Evolutionary conservation across 805 yeast genomes (phyloP).

Genomic region (Saturnispora hagleri): DNA sequence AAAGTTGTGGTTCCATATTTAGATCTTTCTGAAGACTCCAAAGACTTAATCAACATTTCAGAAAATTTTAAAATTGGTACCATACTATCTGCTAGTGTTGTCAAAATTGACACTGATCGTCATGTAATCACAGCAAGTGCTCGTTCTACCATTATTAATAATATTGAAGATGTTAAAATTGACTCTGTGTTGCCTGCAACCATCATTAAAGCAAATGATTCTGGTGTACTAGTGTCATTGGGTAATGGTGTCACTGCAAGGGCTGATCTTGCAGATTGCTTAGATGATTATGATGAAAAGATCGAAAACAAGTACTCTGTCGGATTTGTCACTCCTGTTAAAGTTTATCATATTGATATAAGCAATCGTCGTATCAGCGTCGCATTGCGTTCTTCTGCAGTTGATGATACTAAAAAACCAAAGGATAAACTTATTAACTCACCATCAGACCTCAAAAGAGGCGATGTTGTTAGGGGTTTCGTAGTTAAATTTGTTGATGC

Average conservation of each 20-base stretch:
- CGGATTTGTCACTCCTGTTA: slow-evolving; percentile 50
- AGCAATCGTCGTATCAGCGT: slow-evolving; percentile 49
- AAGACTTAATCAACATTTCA: slow-evolving; percentile 39
- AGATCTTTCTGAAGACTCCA: slow-evolving; percentile 51
- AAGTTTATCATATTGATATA: slow-evolving; percentile 38
- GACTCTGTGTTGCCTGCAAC: slow-evolving; percentile 55
- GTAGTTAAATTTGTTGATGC: slow-evolving; percentile 64
- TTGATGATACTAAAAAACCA: slow-evolving; percentile 25
- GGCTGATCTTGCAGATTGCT: slow-evolving; percentile 68
- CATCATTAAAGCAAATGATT: slow-evolving; percentile 48
- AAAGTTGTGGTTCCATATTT: slow-evolving; percentile 58
- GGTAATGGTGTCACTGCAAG: slow-evolving; percentile 56
- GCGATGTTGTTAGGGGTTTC: slow-evolving; percentile 74
- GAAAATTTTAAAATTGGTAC: slow-evolving; percentile 63
- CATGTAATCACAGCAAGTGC: slow-evolving; percentile 31
- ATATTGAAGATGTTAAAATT: slow-evolving; percentile 41
- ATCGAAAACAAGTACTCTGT: slow-evolving; percentile 40
- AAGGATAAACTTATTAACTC: slow-evolving; percentile 42
- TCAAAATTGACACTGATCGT: slow-evolving; percentile 44
- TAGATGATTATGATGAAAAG: slow-evolving; percentile 52
- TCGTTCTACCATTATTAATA: slow-evolving; percentile 32
- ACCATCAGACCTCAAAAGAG: slow-evolving; percentile 48
- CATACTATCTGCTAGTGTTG: slow-evolving; percentile 52
- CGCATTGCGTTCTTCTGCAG: slow-evolving; percentile 41
- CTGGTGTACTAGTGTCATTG: slow-evolving; percentile 57